phyloP scores from a whole-genome alignment of 495 filamentous ascomycete species.

The Lophium mytilinum region DNA sequence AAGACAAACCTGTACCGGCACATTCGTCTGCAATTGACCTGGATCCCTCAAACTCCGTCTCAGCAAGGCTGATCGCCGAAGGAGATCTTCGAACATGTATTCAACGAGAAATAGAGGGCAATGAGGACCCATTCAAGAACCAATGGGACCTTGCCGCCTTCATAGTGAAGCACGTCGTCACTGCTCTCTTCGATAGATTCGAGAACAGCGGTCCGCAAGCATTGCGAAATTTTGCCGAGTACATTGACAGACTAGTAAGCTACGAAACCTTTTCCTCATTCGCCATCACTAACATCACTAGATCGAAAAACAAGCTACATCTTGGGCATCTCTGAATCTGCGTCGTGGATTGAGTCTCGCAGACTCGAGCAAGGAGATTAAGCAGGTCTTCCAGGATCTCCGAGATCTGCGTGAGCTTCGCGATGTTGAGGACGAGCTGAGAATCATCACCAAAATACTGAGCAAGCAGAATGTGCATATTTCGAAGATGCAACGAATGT shows the following conservation, averaged over 20 bases:
- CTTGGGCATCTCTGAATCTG: neutral
- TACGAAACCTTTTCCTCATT: too few relatives aligned
- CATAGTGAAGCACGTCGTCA: neutral
- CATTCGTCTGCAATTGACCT: too few relatives aligned
- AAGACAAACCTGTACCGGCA: too few relatives aligned
- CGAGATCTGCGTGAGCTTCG: constrained; percentile 1
- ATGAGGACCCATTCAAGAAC: neutral
- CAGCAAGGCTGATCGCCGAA: neutral
- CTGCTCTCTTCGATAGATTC: neutral
- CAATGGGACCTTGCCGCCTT: constrained; percentile 1
- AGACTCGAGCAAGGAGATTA: neutral
- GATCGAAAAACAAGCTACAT: neutral
- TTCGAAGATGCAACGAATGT: neutral
- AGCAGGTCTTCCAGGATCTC: neutral
- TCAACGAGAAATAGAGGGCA: neutral
- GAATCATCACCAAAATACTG: neutral
- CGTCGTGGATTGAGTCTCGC: neutral
- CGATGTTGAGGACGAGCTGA: constrained; percentile 2
- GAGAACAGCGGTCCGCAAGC: neutral
- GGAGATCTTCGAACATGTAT: neutral
- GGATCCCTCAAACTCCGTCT: too few relatives aligned
- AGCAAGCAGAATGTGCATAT: neutral
- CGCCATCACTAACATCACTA: neutral
- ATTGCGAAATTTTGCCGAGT: neutral
- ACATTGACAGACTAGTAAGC: neutral